Base-by-base conservation (phyloP, 1,284 basidiomycete species). In the Pseudomicrostroma phylloplanum region DNA sequence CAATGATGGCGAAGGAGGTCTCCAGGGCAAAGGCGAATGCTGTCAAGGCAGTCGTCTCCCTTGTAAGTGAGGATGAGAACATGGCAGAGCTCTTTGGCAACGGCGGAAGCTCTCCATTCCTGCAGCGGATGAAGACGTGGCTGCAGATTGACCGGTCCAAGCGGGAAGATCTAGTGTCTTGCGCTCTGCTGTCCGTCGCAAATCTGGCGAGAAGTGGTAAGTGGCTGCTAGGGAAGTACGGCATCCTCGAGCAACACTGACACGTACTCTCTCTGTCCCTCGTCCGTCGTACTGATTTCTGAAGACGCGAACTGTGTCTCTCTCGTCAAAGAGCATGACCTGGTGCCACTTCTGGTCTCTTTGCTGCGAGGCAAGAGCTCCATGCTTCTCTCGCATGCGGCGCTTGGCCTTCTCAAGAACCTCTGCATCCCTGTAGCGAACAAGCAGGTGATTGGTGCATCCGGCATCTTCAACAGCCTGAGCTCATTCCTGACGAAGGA, bases 1-100 rank as follows among this genome's bases (percentile, higher is more conserved):
- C 67, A 39, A 61, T 64, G 17, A 62, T 62, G 3, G 67, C 67
- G 21, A 66, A 70, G 23, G 76, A 80, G 42, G 87, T 94, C 62
- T 86, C 87, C 63, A 83, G 86, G 30, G 89, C 89, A 79, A 96
- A 94, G 81, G 89, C 87, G 0, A 88, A 88, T 0, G 81, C 91
- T 2, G 87, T 92, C 70, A 90, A 90, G 70, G 86, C 87, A 0
- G 83, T 96, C 17, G 90, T 96, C 13, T 89, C 90, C 67, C 84
- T 90, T 23, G 86, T 89, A 2, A 90, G 89, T 30, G 89, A 92
- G 73, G 87, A 90, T 69, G 86, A 84, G 69, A 91, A 89, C 70
- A 84, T 86, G 67, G 86, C 88, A 60, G 84, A 86, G 7, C 81
- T 92, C 13, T 90, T 79, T 61, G 60, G 62, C 53, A n/a, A 41